A percentile compares a stretch with the other conserved stretches of the same genome.
Conservation (phyloP, 2,329 filamentous ascomycete species). For the Pseudogymnoascus sp. region DNA sequence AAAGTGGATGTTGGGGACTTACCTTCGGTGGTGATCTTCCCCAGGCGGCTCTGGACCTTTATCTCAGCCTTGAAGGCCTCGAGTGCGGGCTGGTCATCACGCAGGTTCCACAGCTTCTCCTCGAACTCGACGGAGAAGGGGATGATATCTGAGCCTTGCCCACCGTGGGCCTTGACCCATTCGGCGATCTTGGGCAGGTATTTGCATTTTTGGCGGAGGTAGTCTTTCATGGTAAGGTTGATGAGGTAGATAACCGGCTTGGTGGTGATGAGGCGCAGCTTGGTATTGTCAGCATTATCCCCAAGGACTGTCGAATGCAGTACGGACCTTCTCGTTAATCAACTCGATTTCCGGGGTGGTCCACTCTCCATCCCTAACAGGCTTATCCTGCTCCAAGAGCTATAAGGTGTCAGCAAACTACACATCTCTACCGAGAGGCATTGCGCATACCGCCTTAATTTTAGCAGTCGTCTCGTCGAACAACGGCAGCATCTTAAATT, state of each 20-base stretch:
- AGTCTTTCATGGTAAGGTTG: slow-evolving; percentile 40
- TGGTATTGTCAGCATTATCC: neutral
- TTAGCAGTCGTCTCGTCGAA: slow-evolving; percentile 37
- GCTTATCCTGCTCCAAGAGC: slow-evolving; percentile 34
- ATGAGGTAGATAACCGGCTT: slow-evolving; percentile 39
- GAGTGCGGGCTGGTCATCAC: slow-evolving; percentile 30
- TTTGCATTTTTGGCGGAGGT: slow-evolving; percentile 39
- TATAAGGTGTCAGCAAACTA: slow-evolving; percentile 12
- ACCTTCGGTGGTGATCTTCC: slow-evolving; percentile 36
- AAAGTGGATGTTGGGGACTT: neutral
- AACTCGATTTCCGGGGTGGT: slow-evolving; percentile 35
- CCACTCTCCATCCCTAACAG: slow-evolving; percentile 36
- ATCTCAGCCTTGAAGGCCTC: slow-evolving; percentile 32
- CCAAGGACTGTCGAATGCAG: neutral
- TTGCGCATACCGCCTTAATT: slow-evolving; percentile 27
- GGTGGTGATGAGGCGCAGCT: slow-evolving; percentile 35
- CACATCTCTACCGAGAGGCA: neutral
- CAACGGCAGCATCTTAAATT: slow-evolving; percentile 39
- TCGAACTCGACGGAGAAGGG: slow-evolving; percentile 40
- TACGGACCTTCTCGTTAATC: slow-evolving; percentile 37
- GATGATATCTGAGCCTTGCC: slow-evolving; percentile 33
- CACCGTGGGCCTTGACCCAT: slow-evolving; percentile 38
- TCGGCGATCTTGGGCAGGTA: slow-evolving; percentile 37
- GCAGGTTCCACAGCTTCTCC: slow-evolving; percentile 34
- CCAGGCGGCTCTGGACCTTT: slow-evolving; percentile 35